Base-by-base conservation (phyloP, 139 green algal genomes). In the Deuterostichococcus epilithicus region DNA sequence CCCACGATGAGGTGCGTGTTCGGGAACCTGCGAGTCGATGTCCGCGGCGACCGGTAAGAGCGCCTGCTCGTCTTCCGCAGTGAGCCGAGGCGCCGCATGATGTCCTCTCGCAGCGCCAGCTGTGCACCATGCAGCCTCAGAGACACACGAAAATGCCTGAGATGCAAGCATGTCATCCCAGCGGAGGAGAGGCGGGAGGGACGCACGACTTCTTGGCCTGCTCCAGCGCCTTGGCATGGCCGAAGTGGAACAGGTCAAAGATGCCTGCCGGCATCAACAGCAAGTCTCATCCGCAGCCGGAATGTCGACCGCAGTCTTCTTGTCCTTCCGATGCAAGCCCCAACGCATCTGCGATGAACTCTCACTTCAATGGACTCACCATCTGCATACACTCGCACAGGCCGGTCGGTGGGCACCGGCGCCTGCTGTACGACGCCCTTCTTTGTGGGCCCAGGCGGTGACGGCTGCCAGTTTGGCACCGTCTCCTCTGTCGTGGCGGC, bases 211-310 rank as follows among this genome's bases (percentile, higher is more conserved):
- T 92, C 77, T 97, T 97, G 6, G 93, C 93, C 78, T 97, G 93
- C 83, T 97, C 93, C 68, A 97, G 78, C 2, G 93, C 90, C n/a
- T 86, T 76, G 0, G 93, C 93, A 65, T 97, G 93, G 0, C 93
- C 93, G 82, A 96, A 96, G 79, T 97, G 92, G 69, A 97, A 97
- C 35, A 97, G 77, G 76, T 97, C 92, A 47, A 95, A 97, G 68
- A 97, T 94, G 22, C 91, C 90, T 94, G 87, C 60, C 70, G 25
- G 34, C 6, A 68, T 58, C 30, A 47, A 10, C 22, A 26, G 15
- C n/a, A 13, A 45, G 1, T 3, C 5, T 52, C 63, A 1, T 42
- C 26, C 13, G 58, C 0, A 45, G 67, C 35, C 33, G 33, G 13
- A 1, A 44, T 37, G 32, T 28, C 33, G 59, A 73, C 3, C 73